phyloP scores from a whole-genome alignment of 1,139 yeast species.

The Yamadazyma spencermartinsiae region DNA sequence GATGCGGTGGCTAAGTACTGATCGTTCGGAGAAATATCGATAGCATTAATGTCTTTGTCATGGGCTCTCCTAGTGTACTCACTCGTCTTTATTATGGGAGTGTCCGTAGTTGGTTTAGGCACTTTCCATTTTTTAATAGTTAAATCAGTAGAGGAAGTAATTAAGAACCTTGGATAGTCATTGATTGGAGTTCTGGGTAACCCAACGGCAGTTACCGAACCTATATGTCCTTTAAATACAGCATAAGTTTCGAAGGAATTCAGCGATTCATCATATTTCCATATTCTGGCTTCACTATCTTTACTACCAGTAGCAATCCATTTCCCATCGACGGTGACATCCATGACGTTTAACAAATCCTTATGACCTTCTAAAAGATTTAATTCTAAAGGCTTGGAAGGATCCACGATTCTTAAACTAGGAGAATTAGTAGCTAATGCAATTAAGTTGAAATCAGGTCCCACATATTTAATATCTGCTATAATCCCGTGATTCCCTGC shows the following conservation, averaged over 20 bases:
- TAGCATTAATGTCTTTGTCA: constrained; percentile 89
- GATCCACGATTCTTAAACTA: constrained; percentile 72
- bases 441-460: constrained; percentile 54
- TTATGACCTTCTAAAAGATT: constrained; percentile 75
- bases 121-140: constrained; percentile 89
- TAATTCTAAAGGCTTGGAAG: constrained; percentile 59
- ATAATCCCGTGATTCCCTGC: constrained; percentile 97
- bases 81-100: constrained; percentile 49
- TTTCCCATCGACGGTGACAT: constrained; percentile 71
- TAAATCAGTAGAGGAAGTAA: constrained; percentile 87
- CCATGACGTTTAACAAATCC: constrained; percentile 81
- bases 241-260: constrained; percentile 55
- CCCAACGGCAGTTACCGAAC: constrained; percentile 80
- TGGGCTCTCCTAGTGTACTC: constrained; percentile 93
- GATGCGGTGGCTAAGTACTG: constrained; percentile 89
- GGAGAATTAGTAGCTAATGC: constrained; percentile 96
- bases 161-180: constrained; percentile 64
- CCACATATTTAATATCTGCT: constrained; percentile 81
- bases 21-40: constrained; percentile 88
- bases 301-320: constrained; percentile 96
- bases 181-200: constrained; percentile 60
- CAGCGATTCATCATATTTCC: constrained; percentile 58
- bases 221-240: constrained; percentile 80
- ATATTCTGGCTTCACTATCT: constrained; percentile 79
- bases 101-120: constrained; percentile 37